Percentiles rank a stretch among this genome's conserved stretches.
Evolutionary conservation across 1,284 basidiomycete genomes (phyloP).

Genomic region (Moesziomyces sp.): DNA sequence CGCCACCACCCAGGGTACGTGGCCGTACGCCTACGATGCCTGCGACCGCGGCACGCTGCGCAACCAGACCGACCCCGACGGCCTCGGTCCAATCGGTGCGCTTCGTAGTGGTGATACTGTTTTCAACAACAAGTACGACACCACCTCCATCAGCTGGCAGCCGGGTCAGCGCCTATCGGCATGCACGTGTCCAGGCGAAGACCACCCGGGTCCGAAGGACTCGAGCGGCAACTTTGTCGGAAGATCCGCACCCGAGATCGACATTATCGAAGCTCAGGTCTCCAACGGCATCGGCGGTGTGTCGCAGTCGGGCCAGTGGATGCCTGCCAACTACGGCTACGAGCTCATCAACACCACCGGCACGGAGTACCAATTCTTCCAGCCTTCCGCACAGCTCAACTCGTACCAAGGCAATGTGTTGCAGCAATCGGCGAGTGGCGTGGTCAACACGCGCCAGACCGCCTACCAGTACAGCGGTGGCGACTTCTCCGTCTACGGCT

Average conservation of each 20-base stretch:
- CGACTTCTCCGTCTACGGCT: slow-evolving; percentile 58
- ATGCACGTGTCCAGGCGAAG: slow-evolving; percentile 80
- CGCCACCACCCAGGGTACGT: slow-evolving; percentile 74
- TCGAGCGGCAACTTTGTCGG: slow-evolving; percentile 78
- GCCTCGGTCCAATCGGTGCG: slow-evolving; percentile 68
- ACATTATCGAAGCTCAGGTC: slow-evolving; percentile 75
- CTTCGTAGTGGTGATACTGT: slow-evolving; percentile 84
- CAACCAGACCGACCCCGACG: slow-evolving; percentile 57
- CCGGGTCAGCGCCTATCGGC: slow-evolving; percentile 79
- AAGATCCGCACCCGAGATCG: slow-evolving; percentile 76
- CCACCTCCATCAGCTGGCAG: slow-evolving; percentile 70
- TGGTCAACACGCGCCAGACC: slow-evolving; percentile 53
- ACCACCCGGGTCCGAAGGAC: slow-evolving; percentile 81
- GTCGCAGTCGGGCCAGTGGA: slow-evolving; percentile 82
- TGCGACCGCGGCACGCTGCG: slow-evolving; percentile 59
- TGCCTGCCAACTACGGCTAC: slow-evolving; percentile 73
- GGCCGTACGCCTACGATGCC: slow-evolving; percentile 74
- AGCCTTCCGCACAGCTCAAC: slow-evolving; percentile 45
- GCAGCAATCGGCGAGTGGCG: slow-evolving; percentile 63
- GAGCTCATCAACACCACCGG: slow-evolving; percentile 56
- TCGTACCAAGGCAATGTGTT: slow-evolving; percentile 57
- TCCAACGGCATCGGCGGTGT: slow-evolving; percentile 70
- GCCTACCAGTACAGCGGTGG: slow-evolving; percentile 51
- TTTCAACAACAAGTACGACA: slow-evolving; percentile 67
- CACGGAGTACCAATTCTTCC: slow-evolving; percentile 56